Percentiles rank a stretch among this genome's conserved stretches.
Evolutionary conservation across 352 stramenopile genomes (phyloP).

Genomic region (Phytophthora pisi): DNA sequence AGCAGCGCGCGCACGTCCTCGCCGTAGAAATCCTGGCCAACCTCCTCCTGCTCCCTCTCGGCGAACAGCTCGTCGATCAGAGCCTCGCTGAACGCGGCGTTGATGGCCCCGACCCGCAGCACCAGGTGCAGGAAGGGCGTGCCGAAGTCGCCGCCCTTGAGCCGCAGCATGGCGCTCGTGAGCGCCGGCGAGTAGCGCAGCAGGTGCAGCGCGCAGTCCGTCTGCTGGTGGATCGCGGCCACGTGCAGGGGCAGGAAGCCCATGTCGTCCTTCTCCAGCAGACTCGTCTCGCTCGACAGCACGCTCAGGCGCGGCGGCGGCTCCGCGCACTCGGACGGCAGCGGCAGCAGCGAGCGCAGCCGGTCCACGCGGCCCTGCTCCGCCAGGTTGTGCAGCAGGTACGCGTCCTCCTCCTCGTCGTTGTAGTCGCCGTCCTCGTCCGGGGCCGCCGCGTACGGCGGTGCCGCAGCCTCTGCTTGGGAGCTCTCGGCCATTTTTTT

Average conservation of each 20-base stretch:
- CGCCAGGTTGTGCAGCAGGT: conserved; percentile 63
- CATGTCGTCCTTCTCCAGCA: conserved; percentile 86
- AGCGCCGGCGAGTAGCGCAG: conserved; percentile 72
- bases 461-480: background rate
- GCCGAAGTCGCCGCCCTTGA: conserved; percentile 66
- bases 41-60: background rate
- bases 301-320: conserved; percentile 39
- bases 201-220: conserved; percentile 49
- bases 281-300: conserved; percentile 53
- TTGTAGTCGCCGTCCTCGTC: conserved; percentile 47
- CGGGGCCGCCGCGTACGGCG: conserved; percentile 8
- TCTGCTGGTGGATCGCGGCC: conserved; percentile 63
- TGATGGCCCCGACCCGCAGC: conserved; percentile 68
- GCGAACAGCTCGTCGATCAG: conserved; percentile 50
- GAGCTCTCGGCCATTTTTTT: conserved; percentile 9
- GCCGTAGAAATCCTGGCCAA: conserved; percentile 18
- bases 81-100: conserved; percentile 48
- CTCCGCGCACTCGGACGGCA: conserved; percentile 2
- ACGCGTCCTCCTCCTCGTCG: conserved; percentile 49
- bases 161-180: conserved; percentile 64
- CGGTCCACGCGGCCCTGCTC: conserved; percentile 58
- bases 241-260: conserved; percentile 84
- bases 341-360: conserved; percentile 55
- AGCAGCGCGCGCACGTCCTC: conserved; percentile 55
- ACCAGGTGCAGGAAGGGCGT: conserved; percentile 76